Evolutionary conservation across 495 filamentous ascomycete species (phyloP).

Genomic region (Penicillium cosmopolitanum): DNA sequence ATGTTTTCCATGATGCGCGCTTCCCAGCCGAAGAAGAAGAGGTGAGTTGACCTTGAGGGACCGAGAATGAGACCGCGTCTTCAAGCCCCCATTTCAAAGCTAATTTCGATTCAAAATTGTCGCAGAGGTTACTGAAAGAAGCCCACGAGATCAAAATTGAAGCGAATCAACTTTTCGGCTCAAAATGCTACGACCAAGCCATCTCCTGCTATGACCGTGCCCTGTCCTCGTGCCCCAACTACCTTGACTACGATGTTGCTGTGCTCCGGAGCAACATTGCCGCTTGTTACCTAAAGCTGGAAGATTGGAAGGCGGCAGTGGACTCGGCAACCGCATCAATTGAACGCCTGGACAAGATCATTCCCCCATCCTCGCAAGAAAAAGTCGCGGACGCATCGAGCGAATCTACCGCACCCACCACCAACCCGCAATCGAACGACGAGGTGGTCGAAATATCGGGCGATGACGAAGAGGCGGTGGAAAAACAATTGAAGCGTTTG

Average conservation of each 20-base stretch:
- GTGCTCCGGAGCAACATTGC: constrained; percentile 86
- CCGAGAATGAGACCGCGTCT: background rate
- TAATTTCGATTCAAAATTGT: constrained; percentile 6
- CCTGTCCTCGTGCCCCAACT: constrained; percentile 77
- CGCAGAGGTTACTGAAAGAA: constrained; percentile 67
- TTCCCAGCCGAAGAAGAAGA: constrained; percentile 81
- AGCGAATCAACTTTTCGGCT: constrained; percentile 78
- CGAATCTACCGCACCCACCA: constrained; percentile 13
- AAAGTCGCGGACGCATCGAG: constrained; percentile 21
- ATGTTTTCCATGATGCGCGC: constrained; percentile 49
- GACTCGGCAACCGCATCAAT: constrained; percentile 73
- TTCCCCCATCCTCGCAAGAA: constrained; percentile 37
- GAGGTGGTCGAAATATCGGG: constrained; percentile 55
- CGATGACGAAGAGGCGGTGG: constrained; percentile 62
- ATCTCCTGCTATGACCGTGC: constrained; percentile 88
- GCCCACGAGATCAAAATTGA: constrained; percentile 74
- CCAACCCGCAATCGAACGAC: constrained; percentile 23
- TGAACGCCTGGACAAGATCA: constrained; percentile 67
- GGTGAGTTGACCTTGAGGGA: constrained; percentile 46
- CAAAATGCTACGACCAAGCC: constrained; percentile 76
- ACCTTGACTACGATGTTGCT: constrained; percentile 88
- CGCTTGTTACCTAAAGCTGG: constrained; percentile 86
- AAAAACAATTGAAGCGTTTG: constrained; percentile 56
- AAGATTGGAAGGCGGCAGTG: constrained; percentile 84
- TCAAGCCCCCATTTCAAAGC: background rate